Base-by-base conservation (phyloP, 2,329 filamentous ascomycete species). In the Byssochlamys sp. region DNA sequence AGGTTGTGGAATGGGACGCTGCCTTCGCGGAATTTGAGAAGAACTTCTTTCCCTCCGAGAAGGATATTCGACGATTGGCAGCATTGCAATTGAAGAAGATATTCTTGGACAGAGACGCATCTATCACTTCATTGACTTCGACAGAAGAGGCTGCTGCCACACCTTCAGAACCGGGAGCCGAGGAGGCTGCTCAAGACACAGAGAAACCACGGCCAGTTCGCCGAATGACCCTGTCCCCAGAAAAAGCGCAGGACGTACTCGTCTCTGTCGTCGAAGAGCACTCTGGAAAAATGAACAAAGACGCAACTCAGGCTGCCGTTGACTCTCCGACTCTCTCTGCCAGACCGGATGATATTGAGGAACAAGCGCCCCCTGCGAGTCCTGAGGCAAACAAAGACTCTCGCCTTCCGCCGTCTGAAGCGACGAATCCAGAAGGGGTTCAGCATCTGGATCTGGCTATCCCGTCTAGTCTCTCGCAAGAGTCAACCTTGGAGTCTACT, bases 21-120 rank as follows among this genome's bases (percentile, higher is more conserved):
- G 85, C 85, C 0, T 99, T 99, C 75, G 81, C 85, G 57, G 88
- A 94, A 56, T 97, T 99, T 59, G 95, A 99, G 70, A 84, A 86
- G 50, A 89, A 95, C 65, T 99, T 92, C 74, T 87, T 99, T 66
- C 92, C 88, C 0, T 86, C 92, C 0, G 95, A 99, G 71, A 97
- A 95, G 68, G 94, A 99, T 75, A 95, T 99, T 67, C 84, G 91
- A 61, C 86, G 94, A 66, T 78, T 99, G 60, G 95, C 94, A 11
- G 90, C 92, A 58, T 81, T 96, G 60, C 95, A 99, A 69, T 78
- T 99, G 58, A 92, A 89, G 70, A 96, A 95, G 71, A 89, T 99
- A 71, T 99, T 99, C 69, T 84, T 92, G 6, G 91, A 97, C 70
- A 88, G 79, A 58, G 81, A 91, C 65, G 90, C 91, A 61, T 91